Base-by-base conservation (phyloP, 805 yeast species). In the Hanseniaspora jakobsenii region DNA sequence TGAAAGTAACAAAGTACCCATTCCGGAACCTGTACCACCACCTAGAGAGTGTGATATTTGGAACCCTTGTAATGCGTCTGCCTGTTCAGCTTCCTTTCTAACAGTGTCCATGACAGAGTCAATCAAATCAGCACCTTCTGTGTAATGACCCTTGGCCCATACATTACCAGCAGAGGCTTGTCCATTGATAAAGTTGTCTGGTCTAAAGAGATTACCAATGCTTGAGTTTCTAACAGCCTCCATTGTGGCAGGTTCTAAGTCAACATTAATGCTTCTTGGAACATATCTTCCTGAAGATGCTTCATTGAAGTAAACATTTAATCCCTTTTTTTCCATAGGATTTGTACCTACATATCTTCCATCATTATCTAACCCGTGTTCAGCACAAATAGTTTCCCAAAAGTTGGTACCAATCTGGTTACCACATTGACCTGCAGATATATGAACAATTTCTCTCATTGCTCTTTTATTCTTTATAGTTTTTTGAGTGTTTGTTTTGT, bases 371-470 rank as follows among this genome's bases (percentile, higher is more conserved):
- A 82, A 70, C 38, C 89, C 91, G 56, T 82, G 93, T 62, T 82
- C 93, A 49, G 82, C 83, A 68, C 91, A 82, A 55, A 82, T 82
- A 36, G 89, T 82, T 67, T 83, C 87, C 94, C 94, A 83, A 60
- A 83, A 83, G 49, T 93, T 93, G 52, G 93, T 87, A 69, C 94
- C 94, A 55, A 87, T 85, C 70, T 87, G 97, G 75, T 87, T 87
- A 77, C 96, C 95, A 77, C 96, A 86, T 71, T 87, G 97, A 66
- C 97, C 97, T 48, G 95, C 81, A 48, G 96, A 87, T 65, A 87
- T 75, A 67, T 87, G 96, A 65, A 87, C 84, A 23, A 45, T 91
- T 79, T 64, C 55, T 50, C 59, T 53, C 59, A 55, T 55, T 22
- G 19, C 36, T 14, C 28, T 19, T 53, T 52, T 53, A 49, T 47